phyloP scores from a whole-genome alignment of 495 filamentous ascomycete species.

The Aspergillus kassunensis region DNA sequence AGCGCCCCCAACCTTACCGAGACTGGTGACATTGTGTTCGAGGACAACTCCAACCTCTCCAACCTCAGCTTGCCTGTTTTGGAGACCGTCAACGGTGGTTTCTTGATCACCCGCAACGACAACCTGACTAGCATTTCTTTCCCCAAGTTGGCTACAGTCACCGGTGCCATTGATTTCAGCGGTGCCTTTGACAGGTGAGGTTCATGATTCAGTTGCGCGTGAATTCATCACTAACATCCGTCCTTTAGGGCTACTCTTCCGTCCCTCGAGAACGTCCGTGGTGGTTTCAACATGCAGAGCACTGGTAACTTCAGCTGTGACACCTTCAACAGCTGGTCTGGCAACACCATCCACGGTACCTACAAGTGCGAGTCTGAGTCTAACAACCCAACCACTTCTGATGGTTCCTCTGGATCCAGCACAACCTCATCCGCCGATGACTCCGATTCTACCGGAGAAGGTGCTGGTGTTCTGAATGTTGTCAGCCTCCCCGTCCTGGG shows the following conservation, averaged over 20 bases:
- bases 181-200: constrained; percentile 82
- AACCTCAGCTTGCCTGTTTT: constrained; percentile 74
- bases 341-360: constrained; percentile 56
- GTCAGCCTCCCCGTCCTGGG: constrained; percentile 43
- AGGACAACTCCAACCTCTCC: constrained; percentile 67
- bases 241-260: constrained; percentile 62
- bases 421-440: constrained; percentile 24
- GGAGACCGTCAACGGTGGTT: constrained; percentile 66
- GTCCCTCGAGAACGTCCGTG: constrained; percentile 66
- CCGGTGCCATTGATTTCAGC: constrained; percentile 83
- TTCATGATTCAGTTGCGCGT: neutral
- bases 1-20: constrained; percentile 74
- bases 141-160: constrained; percentile 60
- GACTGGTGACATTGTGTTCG: constrained; percentile 74
- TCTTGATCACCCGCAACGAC: constrained; percentile 87
- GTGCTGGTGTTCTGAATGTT: constrained; percentile 38
- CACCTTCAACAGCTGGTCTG: constrained; percentile 38
- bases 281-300: constrained; percentile 81
- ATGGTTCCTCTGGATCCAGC: constrained; percentile 41
- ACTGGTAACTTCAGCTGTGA: constrained; percentile 60
- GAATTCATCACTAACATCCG: constrained; percentile 9
- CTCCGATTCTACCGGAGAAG: constrained; percentile 27
- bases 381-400: constrained; percentile 40
- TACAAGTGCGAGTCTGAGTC: constrained; percentile 52
- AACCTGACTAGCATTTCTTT: constrained; percentile 62